A percentile compares a stretch with the other conserved stretches of the same genome.
Conservation (phyloP, 2,329 filamentous ascomycete species). For the Colletotrichum salicis region DNA sequence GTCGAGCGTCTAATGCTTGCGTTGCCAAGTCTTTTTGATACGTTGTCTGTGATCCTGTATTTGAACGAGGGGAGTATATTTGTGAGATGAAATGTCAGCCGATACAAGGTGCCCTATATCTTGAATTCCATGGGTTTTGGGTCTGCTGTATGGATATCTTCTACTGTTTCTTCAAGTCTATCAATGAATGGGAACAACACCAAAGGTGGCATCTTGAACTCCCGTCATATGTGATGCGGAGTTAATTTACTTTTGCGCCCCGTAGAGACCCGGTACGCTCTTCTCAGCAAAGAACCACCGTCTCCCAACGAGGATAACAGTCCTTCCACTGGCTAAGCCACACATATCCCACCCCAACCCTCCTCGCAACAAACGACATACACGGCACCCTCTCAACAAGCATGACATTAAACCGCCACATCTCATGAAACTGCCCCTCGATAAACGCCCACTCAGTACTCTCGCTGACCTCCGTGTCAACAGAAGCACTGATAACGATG, state of each 20-base stretch:
- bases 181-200: no score
- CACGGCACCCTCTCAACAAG: slow-evolving; percentile 18
- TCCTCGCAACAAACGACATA: slow-evolving; percentile 1
- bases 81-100: no score
- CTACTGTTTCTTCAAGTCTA: no score
- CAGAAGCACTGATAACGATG: neutral
- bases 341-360: neutral
- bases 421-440: slow-evolving; percentile 14
- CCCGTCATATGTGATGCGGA: no score
- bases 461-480: neutral
- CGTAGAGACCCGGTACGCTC: neutral
- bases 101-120: no score
- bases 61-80: no score
- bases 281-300: slow-evolving; percentile 4
- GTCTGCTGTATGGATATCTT: no score
- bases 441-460: slow-evolving; percentile 13
- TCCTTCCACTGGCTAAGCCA: slow-evolving; percentile 15
- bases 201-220: no score
- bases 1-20: no score
- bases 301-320: slow-evolving; percentile 12
- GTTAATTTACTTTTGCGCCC: neutral
- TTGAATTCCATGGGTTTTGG: no score
- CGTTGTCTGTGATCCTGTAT: no score
- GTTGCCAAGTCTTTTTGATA: no score
- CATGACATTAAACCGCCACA: slow-evolving; percentile 23